These are phyloP conservation scores for Alternaria arborescens DNA, from an alignment of 2,329 filamentous ascomycete species.

Conservation along the genomic window DNA sequence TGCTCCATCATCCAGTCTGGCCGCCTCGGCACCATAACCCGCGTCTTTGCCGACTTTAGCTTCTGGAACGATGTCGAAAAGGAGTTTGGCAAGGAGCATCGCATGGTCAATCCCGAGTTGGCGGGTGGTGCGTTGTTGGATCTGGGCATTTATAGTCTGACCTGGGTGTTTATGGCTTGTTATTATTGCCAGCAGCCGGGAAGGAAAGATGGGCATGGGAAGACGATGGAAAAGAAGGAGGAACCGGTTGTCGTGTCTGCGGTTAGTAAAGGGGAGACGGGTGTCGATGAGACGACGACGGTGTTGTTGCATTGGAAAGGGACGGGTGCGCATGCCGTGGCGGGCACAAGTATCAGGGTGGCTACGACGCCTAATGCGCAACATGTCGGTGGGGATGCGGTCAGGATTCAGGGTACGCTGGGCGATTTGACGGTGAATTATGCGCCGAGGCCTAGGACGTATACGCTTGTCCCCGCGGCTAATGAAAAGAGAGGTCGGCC, in stretches of 20 bases:
- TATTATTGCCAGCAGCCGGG: constrained; percentile 74
- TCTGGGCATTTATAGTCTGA: constrained; percentile 86
- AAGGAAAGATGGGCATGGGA: constrained; percentile 25
- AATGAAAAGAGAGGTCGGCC: constrained; percentile 67
- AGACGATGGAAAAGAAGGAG: constrained; percentile 67
- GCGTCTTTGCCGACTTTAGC: constrained; percentile 66
- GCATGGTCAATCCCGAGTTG: constrained; percentile 86
- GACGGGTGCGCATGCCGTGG: constrained; percentile 70
- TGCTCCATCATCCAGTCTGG: constrained; percentile 69
- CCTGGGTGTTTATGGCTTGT: constrained; percentile 88
- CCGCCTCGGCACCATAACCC: constrained; percentile 64
- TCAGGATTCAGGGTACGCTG: constrained; percentile 80
- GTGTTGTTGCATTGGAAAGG: constrained; percentile 78
- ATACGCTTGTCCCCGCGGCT: constrained; percentile 68
- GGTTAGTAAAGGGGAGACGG: constrained; percentile 72
- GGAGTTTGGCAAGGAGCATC: constrained; percentile 64
- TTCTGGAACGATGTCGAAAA: constrained; percentile 69
- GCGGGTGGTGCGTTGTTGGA: constrained; percentile 85
- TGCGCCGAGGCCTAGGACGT: constrained; percentile 71
- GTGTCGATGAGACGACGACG: constrained; percentile 77
- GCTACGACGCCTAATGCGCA: constrained; percentile 63
- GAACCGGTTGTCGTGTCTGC: constrained; percentile 72
- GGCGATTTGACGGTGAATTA: constrained; percentile 83
- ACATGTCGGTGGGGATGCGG: constrained; percentile 61
- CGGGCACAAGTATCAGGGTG: constrained; percentile 54